Evolutionary conservation across 805 yeast genomes (phyloP).

Genomic region (Crinitomyces ghanaensis): DNA sequence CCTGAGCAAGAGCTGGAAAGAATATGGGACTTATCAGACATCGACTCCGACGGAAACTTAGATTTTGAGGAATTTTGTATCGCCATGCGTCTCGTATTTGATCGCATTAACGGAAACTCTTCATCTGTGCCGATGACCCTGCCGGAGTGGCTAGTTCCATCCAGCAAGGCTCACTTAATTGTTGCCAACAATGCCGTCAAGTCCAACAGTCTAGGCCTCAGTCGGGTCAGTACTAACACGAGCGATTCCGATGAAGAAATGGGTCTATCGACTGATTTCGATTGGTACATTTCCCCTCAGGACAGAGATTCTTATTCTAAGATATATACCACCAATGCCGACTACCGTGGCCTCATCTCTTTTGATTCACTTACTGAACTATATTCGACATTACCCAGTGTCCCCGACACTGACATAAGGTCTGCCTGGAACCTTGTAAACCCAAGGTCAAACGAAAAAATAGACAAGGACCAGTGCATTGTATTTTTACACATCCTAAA

Average conservation of each 20-base stretch:
- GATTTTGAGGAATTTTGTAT: conserved; percentile 98
- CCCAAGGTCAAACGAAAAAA: conserved; percentile 75
- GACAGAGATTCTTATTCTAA: conserved; percentile 72
- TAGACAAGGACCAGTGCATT: conserved; percentile 85
- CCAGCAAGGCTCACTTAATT: conserved; percentile 72
- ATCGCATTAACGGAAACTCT: conserved; percentile 65
- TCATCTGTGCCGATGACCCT: conserved; percentile 54
- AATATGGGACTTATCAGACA: conserved; percentile 81
- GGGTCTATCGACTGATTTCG: conserved; percentile 56
- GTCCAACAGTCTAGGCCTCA: conserved; percentile 9
- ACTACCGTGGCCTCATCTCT: conserved; percentile 66
- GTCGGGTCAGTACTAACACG: conserved; percentile 3
- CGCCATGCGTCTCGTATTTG: conserved; percentile 92
- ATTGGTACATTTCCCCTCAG: conserved; percentile 92
- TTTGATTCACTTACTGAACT: conserved; percentile 61
- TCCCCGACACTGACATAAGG: conserved; percentile 75
- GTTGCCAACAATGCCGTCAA: conserved; percentile 62
- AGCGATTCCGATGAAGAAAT: conserved; percentile 48
- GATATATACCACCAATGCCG: conserved; percentile 63
- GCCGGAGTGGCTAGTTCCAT: conserved; percentile 91
- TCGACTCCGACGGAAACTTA: conserved; percentile 80
- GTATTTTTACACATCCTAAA: conserved; percentile 85
- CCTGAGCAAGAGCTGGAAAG: conserved; percentile 64
- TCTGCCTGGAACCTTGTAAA: conserved; percentile 94
- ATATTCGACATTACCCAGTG: conserved; percentile 53